Conservation (phyloP, 2,329 filamentous ascomycete genomes). For the Daldinia eschscholtzii region DNA sequence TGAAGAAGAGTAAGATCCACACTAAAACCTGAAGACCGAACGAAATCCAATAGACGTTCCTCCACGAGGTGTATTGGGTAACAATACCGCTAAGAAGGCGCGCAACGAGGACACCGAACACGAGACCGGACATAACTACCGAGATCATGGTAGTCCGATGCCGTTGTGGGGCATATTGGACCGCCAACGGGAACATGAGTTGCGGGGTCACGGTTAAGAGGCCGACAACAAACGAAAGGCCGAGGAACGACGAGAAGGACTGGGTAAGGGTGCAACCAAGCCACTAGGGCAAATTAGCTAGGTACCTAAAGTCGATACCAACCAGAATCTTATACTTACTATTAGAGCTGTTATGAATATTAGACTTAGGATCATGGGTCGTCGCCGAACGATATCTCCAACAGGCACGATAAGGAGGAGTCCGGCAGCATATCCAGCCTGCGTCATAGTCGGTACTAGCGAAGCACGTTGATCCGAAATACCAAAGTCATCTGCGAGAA, state of each 20-base stretch:
- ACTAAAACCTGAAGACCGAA: slow-evolving; percentile 78
- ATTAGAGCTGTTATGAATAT: slow-evolving; percentile 76
- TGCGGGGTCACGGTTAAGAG: slow-evolving; percentile 85
- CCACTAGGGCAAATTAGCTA: slow-evolving; percentile 59
- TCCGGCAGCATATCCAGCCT: slow-evolving; percentile 82
- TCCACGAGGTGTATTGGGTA: slow-evolving; percentile 79
- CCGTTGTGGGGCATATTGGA: slow-evolving; percentile 78
- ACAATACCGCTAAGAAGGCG: slow-evolving; percentile 81
- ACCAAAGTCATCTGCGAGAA: slow-evolving; percentile 77
- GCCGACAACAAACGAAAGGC: slow-evolving; percentile 79
- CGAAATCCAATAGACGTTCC: slow-evolving; percentile 82
- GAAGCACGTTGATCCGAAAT: slow-evolving; percentile 77
- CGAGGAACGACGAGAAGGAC: slow-evolving; percentile 73
- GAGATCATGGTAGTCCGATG: slow-evolving; percentile 77
- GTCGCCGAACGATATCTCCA: slow-evolving; percentile 75
- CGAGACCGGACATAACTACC: slow-evolving; percentile 79
- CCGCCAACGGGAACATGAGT: slow-evolving; percentile 83
- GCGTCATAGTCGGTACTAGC: slow-evolving; percentile 79
- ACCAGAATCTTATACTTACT: slow-evolving; percentile 58
- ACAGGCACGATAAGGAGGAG: slow-evolving; percentile 81
- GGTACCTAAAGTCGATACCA: neutral
- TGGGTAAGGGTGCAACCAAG: slow-evolving; percentile 78
- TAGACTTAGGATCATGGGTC: slow-evolving; percentile 76
- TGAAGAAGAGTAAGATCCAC: slow-evolving; percentile 73
- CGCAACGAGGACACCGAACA: slow-evolving; percentile 81